Evolutionary conservation across 2,329 filamentous ascomycete genomes (phyloP), one percentile per base, ranked within the genome.

Genomic region (Fusarium incarnatum): DNA sequence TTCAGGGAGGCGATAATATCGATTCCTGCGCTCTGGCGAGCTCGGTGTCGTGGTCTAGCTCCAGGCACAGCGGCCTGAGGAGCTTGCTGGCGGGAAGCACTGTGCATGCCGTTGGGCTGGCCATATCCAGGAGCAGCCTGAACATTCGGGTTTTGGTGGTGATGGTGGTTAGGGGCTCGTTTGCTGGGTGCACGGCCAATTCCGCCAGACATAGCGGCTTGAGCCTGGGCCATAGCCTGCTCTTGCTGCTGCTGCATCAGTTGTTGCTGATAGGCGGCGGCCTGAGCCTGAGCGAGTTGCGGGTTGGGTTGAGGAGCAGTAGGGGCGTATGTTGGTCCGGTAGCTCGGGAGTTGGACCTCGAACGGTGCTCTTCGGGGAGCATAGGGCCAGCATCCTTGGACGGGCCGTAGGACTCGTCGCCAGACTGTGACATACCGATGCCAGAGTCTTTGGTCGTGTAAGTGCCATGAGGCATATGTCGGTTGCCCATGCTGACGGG

Each of bases 1-100:
- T 94, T 93, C 56, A 99, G 86, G 20, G 93, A 90, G 22, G 89
- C 88, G 41, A 97, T 87, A 58, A 99, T 92, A 77, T 99, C 95
- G 59, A 93, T 86, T 47, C 88, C 90, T 71, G 89, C 93, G 78
- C 92, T 97, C 77, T 94, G 93, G 48, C 94, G 89, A 42, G 90
- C 85, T 57, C 94, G 88, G 74, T 94, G 92, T 66, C 94, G 89
- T 22, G 93, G 92, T 55, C 94, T 86, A 18, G 91, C 85, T 44
- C 81, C 81, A 70, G 90, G 83, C 20, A 79, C 77, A 20, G 62
- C 60, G 28, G 77, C 81, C 11, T 76, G 80, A 34, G 79, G 78
- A 23, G 68, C 78, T 63, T 73, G 79, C 44, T 82, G 82, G 69
- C 75, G 82, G 64, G 77, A 81, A 70, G 76, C 67, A 70, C 76